Evolutionary conservation across 2,329 filamentous ascomycete species (phyloP).

Genomic region (Pseudocercospora vitis): DNA sequence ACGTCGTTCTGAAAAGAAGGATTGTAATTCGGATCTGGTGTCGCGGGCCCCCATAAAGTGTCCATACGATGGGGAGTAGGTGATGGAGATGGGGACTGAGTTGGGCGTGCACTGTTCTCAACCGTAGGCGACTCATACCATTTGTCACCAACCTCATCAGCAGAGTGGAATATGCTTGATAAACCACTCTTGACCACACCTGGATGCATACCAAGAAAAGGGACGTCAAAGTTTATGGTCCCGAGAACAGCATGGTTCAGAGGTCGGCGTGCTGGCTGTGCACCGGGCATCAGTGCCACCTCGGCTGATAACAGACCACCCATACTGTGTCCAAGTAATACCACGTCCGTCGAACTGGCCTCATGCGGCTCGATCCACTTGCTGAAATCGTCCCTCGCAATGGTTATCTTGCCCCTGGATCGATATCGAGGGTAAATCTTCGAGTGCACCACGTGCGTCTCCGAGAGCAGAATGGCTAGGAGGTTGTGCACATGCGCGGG

Average conservation of each 20-base stretch:
- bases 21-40: conserved; percentile 66
- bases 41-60: conserved; percentile 30
- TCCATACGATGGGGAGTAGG: conserved; percentile 22
- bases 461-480: conserved; percentile 63
- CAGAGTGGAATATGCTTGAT: conserved; percentile 68
- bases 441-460: conserved; percentile 78
- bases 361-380: conserved; percentile 79
- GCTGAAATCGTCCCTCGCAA: conserved; percentile 81
- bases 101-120: not conserved
- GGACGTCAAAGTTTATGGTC: conserved; percentile 78
- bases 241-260: conserved; percentile 78
- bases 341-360: conserved; percentile 69
- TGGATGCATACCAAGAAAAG: conserved; percentile 84
- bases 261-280: conserved; percentile 36
- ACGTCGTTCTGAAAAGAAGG: conserved; percentile 75
- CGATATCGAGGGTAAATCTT: conserved; percentile 83
- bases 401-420: conserved; percentile 68
- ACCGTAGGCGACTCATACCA: not conserved
- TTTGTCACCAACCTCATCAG: conserved; percentile 39
- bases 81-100: not conserved
- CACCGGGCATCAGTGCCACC: conserved; percentile 61
- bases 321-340: conserved; percentile 87
- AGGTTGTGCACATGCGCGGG: conserved; percentile 82
- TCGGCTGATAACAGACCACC: conserved; percentile 82
- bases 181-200: conserved; percentile 82